Base-by-base conservation (phyloP, 2,329 filamentous ascomycete genomes). In the Penicillium nordicum region DNA sequence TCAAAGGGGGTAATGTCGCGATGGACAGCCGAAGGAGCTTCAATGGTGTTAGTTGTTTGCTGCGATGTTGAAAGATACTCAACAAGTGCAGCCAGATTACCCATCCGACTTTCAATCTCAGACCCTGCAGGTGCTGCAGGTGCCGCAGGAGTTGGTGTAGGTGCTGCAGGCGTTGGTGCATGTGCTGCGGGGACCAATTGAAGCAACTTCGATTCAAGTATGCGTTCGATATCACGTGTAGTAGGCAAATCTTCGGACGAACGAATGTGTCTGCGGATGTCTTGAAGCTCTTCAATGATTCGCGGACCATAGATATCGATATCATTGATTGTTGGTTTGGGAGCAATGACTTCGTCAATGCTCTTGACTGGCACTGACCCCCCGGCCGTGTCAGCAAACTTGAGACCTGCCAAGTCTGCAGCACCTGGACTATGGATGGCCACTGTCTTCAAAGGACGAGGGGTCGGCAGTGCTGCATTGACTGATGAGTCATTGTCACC, bases 1-100 rank as follows among this genome's bases (percentile, higher is more conserved):
- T 51, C 49, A 16, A 51, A 51, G 8, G 49, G 49, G 4, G 49
- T 51, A 27, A 51, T 2, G 6, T 44, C 49, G 10, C 49, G 49
- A 29, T 23, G 23, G 18, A 5, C 48, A 44, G 21, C 29, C 6
- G 27, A 25, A 25, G 48, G 34, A 32, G 16, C 18, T 34, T 25
- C 48, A 27, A 25, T 10, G 34, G 14, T 4, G 14, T 50, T 30
- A 43, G 18, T 18, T 11, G 12, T 14, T 23, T 30, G 47, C 14
- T 41, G 34, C 7, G 25, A 12, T 11, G 27, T 8, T 5, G 37
- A 11, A 50, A 42, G 4, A 8, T 30, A n/a, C 10, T 42, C n/a
- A 4, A 50, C 18, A 30, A n/a, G 12, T 30, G 47, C n/a, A 23
- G 5, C 7, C 18, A 50, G 18, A 12, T 16, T 23, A 32, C n/a